Evolutionary conservation across 2,329 filamentous ascomycete genomes (phyloP).

Genomic region (Ciborinia camelliae): DNA sequence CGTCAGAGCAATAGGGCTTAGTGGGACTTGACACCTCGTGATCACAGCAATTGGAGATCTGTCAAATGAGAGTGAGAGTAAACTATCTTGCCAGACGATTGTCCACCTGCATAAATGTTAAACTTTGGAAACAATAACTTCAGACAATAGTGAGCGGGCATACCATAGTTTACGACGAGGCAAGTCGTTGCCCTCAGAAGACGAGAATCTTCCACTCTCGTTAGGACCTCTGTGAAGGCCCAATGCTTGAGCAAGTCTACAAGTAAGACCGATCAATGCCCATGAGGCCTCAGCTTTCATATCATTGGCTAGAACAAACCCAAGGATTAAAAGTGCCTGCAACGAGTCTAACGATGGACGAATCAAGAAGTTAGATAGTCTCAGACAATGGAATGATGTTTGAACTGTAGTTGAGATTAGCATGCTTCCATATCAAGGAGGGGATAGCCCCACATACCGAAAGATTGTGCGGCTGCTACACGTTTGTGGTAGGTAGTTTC

Average conservation of each 20-base stretch:
- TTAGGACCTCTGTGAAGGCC: slow-evolving; percentile 49
- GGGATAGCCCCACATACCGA: slow-evolving; percentile 43
- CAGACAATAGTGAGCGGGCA: neutral
- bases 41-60: slow-evolving; percentile 58
- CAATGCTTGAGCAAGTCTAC: slow-evolving; percentile 61
- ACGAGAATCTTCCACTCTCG: slow-evolving; percentile 31
- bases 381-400: slow-evolving; percentile 59
- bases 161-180: slow-evolving; percentile 37
- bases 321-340: slow-evolving; percentile 59
- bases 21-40: slow-evolving; percentile 45
- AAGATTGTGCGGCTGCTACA: slow-evolving; percentile 41
- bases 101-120: slow-evolving; percentile 48
- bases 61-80: slow-evolving; percentile 64
- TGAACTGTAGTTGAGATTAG: slow-evolving; percentile 30
- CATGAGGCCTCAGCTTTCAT: slow-evolving; percentile 69
- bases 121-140: neutral
- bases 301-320: slow-evolving; percentile 63
- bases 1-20: slow-evolving; percentile 50
- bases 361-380: slow-evolving; percentile 60
- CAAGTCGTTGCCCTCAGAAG: slow-evolving; percentile 34
- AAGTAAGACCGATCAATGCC: slow-evolving; percentile 62
- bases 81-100: slow-evolving; percentile 63
- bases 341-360: slow-evolving; percentile 63
- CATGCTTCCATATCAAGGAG: too few relatives aligned
- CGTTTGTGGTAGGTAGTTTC: slow-evolving; percentile 53